These are phyloP conservation scores for Globisporangium cylindrosporum DNA, from an alignment of 352 stramenopile species.

Conservation along the genomic window DNA sequence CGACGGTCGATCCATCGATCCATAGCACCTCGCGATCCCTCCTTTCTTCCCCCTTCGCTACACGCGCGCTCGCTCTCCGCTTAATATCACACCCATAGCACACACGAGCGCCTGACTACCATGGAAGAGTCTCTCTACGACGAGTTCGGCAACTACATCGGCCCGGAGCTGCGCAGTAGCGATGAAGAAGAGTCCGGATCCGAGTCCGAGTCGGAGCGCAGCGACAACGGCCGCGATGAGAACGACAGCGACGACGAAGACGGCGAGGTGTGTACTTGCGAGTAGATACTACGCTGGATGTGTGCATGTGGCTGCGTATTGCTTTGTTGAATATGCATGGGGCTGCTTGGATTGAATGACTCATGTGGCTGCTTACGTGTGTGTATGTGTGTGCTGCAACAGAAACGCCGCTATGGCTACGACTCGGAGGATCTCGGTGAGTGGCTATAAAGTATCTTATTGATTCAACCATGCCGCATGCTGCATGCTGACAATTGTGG, in stretches of 20 bases:
- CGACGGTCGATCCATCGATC: neutral
- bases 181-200: constrained; percentile 62
- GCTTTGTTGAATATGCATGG: neutral
- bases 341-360: neutral
- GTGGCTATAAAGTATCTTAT: neutral
- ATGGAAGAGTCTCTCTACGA: constrained; percentile 98
- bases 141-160: constrained; percentile 99
- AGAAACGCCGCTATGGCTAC: constrained; percentile 17
- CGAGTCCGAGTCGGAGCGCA: constrained; percentile 46
- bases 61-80: neutral
- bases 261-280: constrained; percentile 13
- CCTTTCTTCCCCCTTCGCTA: neutral
- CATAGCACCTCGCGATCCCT: neutral
- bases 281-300: neutral
- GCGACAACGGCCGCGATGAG: constrained; percentile 10
- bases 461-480: neutral
- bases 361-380: neutral
- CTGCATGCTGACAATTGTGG: neutral
- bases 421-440: constrained; percentile 19
- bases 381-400: neutral
- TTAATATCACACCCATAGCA: neutral
- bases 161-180: constrained; percentile 91
- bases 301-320: neutral
- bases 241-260: constrained; percentile 51
- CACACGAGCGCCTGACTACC: neutral